Conservation (phyloP, 371 early-diverging fungal genomes). For the Choanephora cucurbitarum region DNA sequence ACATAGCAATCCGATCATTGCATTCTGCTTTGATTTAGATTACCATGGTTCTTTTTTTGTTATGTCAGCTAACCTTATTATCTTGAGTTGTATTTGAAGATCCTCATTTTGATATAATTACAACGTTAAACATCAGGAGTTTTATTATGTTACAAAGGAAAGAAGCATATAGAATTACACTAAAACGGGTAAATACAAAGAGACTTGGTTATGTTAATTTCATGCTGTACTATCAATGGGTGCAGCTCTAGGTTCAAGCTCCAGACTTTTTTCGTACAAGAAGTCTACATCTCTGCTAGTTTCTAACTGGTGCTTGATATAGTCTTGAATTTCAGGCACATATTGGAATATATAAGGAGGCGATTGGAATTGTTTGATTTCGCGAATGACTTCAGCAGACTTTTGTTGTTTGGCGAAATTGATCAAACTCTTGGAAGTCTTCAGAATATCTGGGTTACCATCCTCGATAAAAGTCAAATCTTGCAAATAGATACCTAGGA, state of each 20-base stretch:
- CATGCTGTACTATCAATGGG: slow-evolving; percentile 10
- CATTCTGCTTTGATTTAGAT: too few species aligned
- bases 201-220: not conserved
- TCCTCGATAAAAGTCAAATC: slow-evolving; percentile 95
- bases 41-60: too few species aligned
- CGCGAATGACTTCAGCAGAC: slow-evolving; percentile 89
- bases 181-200: not conserved
- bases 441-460: slow-evolving; percentile 82
- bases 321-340: slow-evolving; percentile 82
- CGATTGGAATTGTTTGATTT: slow-evolving; percentile 91
- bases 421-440: slow-evolving; percentile 65
- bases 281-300: slow-evolving; percentile 65
- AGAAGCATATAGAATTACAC: not conserved
- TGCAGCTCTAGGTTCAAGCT: slow-evolving; percentile 63
- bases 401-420: slow-evolving; percentile 92
- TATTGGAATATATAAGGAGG: slow-evolving; percentile 76
- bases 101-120: too few species aligned
- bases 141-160: not conserved
- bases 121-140: not conserved
- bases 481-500: slow-evolving; percentile 85
- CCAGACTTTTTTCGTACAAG: slow-evolving; percentile 68
- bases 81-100: too few species aligned
- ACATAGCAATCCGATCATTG: too few species aligned
- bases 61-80: too few species aligned
- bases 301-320: slow-evolving; percentile 65